Conservation (phyloP, 208 protist species). For the Wallacemonas rigidus region DNA sequence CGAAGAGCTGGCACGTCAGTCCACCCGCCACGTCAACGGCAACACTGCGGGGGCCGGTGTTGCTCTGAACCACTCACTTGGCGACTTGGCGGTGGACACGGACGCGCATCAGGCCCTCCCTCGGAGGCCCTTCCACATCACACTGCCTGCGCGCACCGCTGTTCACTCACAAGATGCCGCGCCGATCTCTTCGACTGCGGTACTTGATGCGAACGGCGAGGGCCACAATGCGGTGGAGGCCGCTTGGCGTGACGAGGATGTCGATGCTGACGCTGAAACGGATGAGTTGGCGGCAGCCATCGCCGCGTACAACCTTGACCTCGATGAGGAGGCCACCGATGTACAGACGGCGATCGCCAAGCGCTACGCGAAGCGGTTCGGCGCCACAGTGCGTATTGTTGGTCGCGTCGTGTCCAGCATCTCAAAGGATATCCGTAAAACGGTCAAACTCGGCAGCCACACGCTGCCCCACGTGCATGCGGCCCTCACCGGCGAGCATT, state of each 20-base stretch:
- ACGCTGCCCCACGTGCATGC: constrained; percentile 58
- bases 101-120: too few species aligned
- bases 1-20: constrained; percentile 7
- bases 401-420: constrained; percentile 70
- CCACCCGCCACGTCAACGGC: not conserved
- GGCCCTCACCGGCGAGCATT: constrained; percentile 42
- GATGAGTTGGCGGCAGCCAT: not conserved
- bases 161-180: too few species aligned
- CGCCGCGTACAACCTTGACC: constrained; percentile 21
- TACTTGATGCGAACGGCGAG: too few species aligned
- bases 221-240: too few species aligned
- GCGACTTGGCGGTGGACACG: too few species aligned
- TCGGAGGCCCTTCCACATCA: not conserved
- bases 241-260: too few species aligned
- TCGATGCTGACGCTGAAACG: not conserved
- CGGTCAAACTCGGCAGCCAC: constrained; percentile 56
- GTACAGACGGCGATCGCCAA: constrained; percentile 15
- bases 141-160: not conserved
- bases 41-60: too few species aligned
- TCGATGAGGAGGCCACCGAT: constrained; percentile 14
- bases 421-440: constrained; percentile 62
- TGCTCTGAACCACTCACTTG: too few species aligned
- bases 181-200: too few species aligned
- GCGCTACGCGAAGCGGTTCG: constrained; percentile 54
- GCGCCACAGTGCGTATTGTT: constrained; percentile 39